These are phyloP conservation scores for Fusarium cicatricum DNA, from an alignment of 2,329 filamentous ascomycete species.

Conservation along the genomic window DNA sequence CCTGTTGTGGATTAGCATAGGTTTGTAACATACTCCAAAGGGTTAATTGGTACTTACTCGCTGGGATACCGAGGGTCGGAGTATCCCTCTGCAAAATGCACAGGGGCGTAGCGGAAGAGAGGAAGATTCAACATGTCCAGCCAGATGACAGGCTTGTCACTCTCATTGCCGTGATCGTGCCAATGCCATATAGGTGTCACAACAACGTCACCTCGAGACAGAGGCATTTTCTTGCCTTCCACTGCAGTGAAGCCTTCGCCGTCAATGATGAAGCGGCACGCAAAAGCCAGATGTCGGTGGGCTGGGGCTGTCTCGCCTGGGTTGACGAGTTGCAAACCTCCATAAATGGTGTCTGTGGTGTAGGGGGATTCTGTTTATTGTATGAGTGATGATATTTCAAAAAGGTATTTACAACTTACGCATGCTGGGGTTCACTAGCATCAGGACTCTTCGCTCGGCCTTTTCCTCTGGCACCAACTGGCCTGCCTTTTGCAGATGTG, in stretches of 20 bases:
- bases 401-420: conserved; percentile 38
- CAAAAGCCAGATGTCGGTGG: conserved; percentile 64
- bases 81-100: conserved; percentile 64
- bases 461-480: conserved; percentile 49
- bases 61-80: conserved; percentile 58
- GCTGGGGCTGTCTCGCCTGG: conserved; percentile 64
- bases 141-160: conserved; percentile 63
- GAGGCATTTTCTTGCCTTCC: conserved; percentile 60
- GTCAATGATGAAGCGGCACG: conserved; percentile 66
- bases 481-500: conserved; percentile 47
- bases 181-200: conserved; percentile 67
- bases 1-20: neutral
- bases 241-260: conserved; percentile 66
- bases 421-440: conserved; percentile 59
- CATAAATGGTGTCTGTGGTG: conserved; percentile 60
- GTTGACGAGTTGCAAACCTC: conserved; percentile 64
- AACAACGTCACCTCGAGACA: conserved; percentile 63
- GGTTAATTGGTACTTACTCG: conserved; percentile 39
- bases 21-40: rapidly evolving
- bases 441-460: conserved; percentile 53
- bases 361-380: conserved; percentile 55
- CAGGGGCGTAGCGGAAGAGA: conserved; percentile 57
- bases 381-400: neutral
- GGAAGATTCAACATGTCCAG: conserved; percentile 65
- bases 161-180: conserved; percentile 68